A percentile compares a stretch with the other conserved stretches of the same genome.
Conservation (phyloP, 2,329 filamentous ascomycete species). For the Colletotrichum sp. region DNA sequence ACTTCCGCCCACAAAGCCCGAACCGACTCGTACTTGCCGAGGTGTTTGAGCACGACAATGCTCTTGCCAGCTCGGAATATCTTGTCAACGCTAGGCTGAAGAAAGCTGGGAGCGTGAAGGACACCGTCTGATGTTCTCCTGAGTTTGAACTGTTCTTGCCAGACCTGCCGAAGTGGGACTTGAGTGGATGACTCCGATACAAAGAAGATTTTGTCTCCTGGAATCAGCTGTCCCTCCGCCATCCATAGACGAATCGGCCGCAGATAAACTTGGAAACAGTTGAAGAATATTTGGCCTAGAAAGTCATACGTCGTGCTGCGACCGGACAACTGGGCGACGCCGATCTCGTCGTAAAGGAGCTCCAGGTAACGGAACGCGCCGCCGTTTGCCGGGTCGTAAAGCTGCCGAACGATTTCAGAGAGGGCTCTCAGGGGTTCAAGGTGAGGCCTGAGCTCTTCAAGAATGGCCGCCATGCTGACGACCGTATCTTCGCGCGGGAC, state of each 20-base stretch:
- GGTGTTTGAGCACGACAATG: constrained; percentile 79
- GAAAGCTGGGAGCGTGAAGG: constrained; percentile 75
- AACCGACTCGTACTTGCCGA: constrained; percentile 58
- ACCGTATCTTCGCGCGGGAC: constrained; percentile 56
- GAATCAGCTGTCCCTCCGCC: constrained; percentile 73
- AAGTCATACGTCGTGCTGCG: constrained; percentile 66
- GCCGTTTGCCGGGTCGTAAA: constrained; percentile 53
- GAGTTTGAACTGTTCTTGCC: constrained; percentile 77
- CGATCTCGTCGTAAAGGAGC: constrained; percentile 74
- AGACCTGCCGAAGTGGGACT: constrained; percentile 69
- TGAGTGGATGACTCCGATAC: constrained; percentile 64
- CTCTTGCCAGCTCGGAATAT: constrained; percentile 92
- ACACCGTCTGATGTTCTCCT: constrained; percentile 63
- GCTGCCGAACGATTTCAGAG: constrained; percentile 63
- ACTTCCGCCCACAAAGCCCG: constrained; percentile 33
- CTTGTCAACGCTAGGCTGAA: constrained; percentile 70
- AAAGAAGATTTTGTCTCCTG: constrained; percentile 73
- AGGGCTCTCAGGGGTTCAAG: constrained; percentile 65
- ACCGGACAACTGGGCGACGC: constrained; percentile 72
- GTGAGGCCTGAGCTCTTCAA: constrained; percentile 59
- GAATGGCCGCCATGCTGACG: constrained; percentile 71
- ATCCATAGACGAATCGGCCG: constrained; percentile 85
- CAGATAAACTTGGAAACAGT: constrained; percentile 83
- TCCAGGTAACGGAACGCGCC: constrained; percentile 79
- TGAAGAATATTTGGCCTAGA: constrained; percentile 74